Base-by-base conservation (phyloP, 768 basidiomycete species). In the Tubosaeta brunneosetosa region DNA sequence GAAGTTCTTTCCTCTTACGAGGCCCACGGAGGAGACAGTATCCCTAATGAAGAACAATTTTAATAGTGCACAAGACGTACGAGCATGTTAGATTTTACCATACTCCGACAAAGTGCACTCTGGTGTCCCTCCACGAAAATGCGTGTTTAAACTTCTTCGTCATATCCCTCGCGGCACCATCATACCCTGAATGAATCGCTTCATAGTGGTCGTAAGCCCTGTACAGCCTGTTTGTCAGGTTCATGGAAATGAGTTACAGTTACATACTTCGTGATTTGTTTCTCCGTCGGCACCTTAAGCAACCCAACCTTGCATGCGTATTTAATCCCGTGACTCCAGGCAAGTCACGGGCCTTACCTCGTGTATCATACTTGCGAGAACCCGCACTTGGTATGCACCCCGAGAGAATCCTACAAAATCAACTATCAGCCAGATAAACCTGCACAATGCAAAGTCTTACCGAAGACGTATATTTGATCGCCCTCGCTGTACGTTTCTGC, bases 11-110 rank as follows among this genome's bases (percentile, higher is more conserved):
- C 77, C 57, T 52, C 56, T 74, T 47, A n/a, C n/a, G n/a, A n/a
- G n/a, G n/a, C n/a, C n/a, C n/a, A 83, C 69, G 37, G 81, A 42
- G 10, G 82, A 77, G 9, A 87, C 84, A 2, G 83, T 86, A 57
- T 87, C 85, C 82, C 83, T 29, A 8, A 29, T 4, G 4, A n/a
- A n/a, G 4, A 8, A 29, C 27, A 29, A 8, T 29, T 29, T 8
- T 8, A 8, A 8, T 29, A 29, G 27, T 29, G 27, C 27, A 29
- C 27, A 29, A 29, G 27, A 4, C 4, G 27, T 29, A 29, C 8
- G 8, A 29, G 8, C 8, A 8, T 29, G 27, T 8, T 8, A 29
- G 27, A 29, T 8, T 8, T 29, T 8, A 29, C 27, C 27, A 29
- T 29, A 29, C 27, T 29, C 27, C 27, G 8, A 29, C 27, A 29